Conservation (phyloP, 345 rosid genomes). For the Boechera retrofracta region DNA sequence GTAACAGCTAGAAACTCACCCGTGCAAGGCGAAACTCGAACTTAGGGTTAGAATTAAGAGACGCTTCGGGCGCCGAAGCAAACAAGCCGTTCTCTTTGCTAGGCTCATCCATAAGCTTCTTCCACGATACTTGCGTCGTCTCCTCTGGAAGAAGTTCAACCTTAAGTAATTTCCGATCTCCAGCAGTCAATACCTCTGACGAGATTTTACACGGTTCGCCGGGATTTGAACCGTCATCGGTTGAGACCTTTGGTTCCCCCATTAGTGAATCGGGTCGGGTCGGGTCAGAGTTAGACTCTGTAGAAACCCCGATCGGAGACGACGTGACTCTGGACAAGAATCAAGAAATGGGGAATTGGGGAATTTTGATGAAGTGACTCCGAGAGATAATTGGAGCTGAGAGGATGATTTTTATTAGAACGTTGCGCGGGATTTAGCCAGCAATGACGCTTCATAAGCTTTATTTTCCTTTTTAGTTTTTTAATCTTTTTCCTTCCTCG, state of each 20-base stretch:
- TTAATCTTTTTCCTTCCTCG: background rate
- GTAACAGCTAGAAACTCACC: conserved; percentile 45
- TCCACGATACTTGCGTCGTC: conserved; percentile 89
- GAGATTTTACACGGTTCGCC: conserved; percentile 52
- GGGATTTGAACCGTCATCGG: conserved; percentile 43
- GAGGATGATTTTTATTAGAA: conserved; percentile 39
- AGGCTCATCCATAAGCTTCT: conserved; percentile 80
- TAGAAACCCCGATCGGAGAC: conserved; percentile 33
- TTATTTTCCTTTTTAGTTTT: background rate
- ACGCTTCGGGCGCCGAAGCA: conserved; percentile 50
- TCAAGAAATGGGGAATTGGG: background rate
- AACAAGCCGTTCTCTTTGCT: conserved; percentile 50
- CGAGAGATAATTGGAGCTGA: conserved; percentile 21
- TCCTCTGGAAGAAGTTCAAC: conserved; percentile 83
- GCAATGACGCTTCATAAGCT: conserved; percentile 15
- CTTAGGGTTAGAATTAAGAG: conserved; percentile 58
- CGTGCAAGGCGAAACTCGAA: conserved; percentile 61
- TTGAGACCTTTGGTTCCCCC: conserved; percentile 46
- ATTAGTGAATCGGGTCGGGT: conserved; percentile 23
- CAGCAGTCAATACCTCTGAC: conserved; percentile 58
- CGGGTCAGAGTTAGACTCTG: conserved; percentile 32
- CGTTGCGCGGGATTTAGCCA: conserved; percentile 51
- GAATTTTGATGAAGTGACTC: conserved; percentile 16
- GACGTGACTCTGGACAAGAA: conserved; percentile 25
- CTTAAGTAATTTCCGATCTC: conserved; percentile 74